Base-by-base conservation (phyloP, 2,329 filamentous ascomycete species). In the Paecilomyces dactylethromorphus region DNA sequence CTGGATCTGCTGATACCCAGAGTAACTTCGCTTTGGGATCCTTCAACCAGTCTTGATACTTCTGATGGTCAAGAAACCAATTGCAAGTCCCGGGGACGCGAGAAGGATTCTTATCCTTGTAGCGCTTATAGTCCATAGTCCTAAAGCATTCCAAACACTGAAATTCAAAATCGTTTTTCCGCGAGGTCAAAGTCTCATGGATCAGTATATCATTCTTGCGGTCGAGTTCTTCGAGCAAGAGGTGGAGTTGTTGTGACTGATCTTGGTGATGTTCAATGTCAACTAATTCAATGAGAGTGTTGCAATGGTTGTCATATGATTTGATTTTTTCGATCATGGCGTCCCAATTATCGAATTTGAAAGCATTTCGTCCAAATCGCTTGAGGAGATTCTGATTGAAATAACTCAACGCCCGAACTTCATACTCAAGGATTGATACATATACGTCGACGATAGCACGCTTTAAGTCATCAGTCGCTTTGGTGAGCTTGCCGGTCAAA, bases 1-100 rank as follows among this genome's bases (percentile, higher is more conserved):
- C 70, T 29, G 67, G 68, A 52, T 68, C 66, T 0, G 68, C 69
- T 1, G 68, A 66, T 1, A 72, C 60, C 68, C 66, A 71, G 5
- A 71, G 62, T 2, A 69, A 50, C 12, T 59, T 54, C 10, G 65
- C 58, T 7, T 26, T 26, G 3, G 56, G 10, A 24, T 58, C 60
- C 21, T 65, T 45, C 1, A 58, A 21, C 72, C 70, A 74, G 4
- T 60, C 22, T 1, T 52, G 31, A 57, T 72, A 74, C 3, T 53
- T 49, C 13, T 33, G 22, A 58, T 71, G 66, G 15, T 61, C 53
- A 1, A 68, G 59, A 49, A 74, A 70, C 70, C 72, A 74, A 54
- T 68, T 56, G 50, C 71, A 72, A 11, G 72, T 74, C 8, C 66
- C 68, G 15, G 61, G 56, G 0, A 68, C 59, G 10, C 67, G 65